A percentile compares a stretch with the other conserved stretches of the same genome.
Conservation (phyloP, 2,329 filamentous ascomycete species). For the Diaporthe sp. region DNA sequence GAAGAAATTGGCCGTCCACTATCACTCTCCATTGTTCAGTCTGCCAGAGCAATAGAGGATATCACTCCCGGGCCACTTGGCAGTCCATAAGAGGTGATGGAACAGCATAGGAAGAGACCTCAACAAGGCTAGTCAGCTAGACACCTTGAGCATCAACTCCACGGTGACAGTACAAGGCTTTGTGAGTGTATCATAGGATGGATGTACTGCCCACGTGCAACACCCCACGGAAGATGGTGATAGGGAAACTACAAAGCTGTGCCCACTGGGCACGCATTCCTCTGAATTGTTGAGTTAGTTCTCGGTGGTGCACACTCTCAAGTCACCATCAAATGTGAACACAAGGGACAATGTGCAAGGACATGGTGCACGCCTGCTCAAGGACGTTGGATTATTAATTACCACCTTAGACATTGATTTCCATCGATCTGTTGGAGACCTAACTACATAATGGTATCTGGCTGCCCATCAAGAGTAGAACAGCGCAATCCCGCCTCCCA, state of each 20-base stretch:
- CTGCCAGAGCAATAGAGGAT: too few species aligned
- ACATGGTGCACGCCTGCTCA: background rate
- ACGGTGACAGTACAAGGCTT: too few species aligned
- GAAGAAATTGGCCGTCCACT: background rate
- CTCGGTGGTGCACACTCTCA: too few species aligned
- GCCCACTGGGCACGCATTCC: too few species aligned
- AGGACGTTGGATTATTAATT: conserved; percentile 35
- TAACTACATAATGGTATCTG: conserved; percentile 37
- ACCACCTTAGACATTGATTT: conserved; percentile 34
- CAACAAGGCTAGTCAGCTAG: background rate
- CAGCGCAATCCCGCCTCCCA: background rate
- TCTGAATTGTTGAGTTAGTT: too few species aligned
- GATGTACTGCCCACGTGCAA: background rate
- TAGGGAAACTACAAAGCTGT: background rate
- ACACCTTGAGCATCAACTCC: background rate
- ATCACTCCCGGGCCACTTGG: too few species aligned
- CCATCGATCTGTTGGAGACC: conserved; percentile 28
- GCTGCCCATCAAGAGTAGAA: conserved; percentile 20
- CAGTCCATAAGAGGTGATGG: background rate
- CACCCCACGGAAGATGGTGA: too few species aligned
- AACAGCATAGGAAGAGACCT: background rate
- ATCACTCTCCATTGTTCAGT: background rate
- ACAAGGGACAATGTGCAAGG: background rate
- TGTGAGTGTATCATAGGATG: background rate
- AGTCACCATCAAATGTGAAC: background rate